Base-by-base conservation (phyloP, 2,329 filamentous ascomycete species). In the Xylariaceae sp. region DNA sequence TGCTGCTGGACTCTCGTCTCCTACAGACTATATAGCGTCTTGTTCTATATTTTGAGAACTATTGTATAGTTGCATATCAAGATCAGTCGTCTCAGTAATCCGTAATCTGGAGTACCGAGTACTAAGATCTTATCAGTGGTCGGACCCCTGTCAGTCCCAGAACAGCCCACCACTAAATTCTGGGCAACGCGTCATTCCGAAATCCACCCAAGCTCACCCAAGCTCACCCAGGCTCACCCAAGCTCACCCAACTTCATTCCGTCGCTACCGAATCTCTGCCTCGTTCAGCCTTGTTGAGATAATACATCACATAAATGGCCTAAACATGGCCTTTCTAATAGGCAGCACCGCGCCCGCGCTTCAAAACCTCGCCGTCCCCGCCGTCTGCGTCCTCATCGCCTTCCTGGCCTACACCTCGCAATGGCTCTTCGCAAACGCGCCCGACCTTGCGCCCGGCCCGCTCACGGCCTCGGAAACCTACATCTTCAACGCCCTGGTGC, bases 341-440 rank as follows among this genome's bases (percentile, higher is more conserved):
- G 69, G 69, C 58, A 65, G 63, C 37, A 56, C 65, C 32, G 63
- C 65, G 50, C 68, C 66, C 1, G 54, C 53, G 7, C 75, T 85
- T 57, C 79, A 82, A 66, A 71, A 74, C 48, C 76, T 91, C 49
- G 87, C 88, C 56, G 83, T 92, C n/a, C 88, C 89, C 14, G 81
- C 79, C 55, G 88, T 89, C 44, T 85, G 85, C 61, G 52, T 79
- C 7, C 75, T 93, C 14, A 89, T 93, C 56, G 69, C 75, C 50
- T 90, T 91, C 69, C 81, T 93, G 2, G 83, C 85, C 58, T 91
- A 89, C 75, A 82, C 83, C 47, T 89, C 90, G 3, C 90, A 93
- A 74, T 82, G 79, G 69, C 78, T 93, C 45, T 89, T 93, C 71
- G 73, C 81, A 63, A 74, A 83, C 58, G 79, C 84, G 32, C 79